Base-by-base conservation (phyloP, 768 basidiomycete genomes). In the Dendrothele bispora region DNA sequence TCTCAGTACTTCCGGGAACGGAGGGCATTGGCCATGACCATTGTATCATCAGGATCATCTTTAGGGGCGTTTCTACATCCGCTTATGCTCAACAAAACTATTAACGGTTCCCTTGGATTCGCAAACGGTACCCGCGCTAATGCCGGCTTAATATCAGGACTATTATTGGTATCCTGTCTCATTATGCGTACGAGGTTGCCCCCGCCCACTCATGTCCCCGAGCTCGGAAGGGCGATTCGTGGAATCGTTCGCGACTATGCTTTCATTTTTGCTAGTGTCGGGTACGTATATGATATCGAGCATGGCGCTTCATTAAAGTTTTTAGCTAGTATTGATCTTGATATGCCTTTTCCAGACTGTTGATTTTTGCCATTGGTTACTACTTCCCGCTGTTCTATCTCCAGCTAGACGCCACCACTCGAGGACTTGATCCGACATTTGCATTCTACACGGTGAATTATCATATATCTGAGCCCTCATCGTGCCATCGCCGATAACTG, bases 1-100 rank as follows among this genome's bases (percentile, higher is more conserved):
- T 73, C 78, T 3, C 82, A 83, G 49, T 77, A 78, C 58, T 84
- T 81, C 59, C 64, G 67, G 14, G 65, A 56, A 20, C 66, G 68
- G 39, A 64, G 82, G 32, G 73, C 75, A 1, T 49, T 81, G 7
- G 81, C 80, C 0, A 81, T 80, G 70, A 83, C 83, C 17, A 49
- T n/a, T n/a, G n/a, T n/a, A n/a, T n/a, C n/a, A n/a, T 29, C 52
- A 73, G 73, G 72, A 10, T 71, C 70, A 25, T 75, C 77, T 27
- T 30, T 77, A 25, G 80, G 80, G 21, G 79, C 77, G 4, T 71
- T 77, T 43, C 41, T 80, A 15, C 77, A 77, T 52, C 80, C 80
- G 3, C 67, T 81, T 29, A 65, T 82, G 49, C 66, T 81, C 4
- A 77, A 79, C 52, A 73, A 73, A 41, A 61, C 81, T 41, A 54